A percentile compares a stretch with the other conserved stretches of the same genome.
phyloP scores from a whole-genome alignment of 73 alveolate genomes.

The Paramecium tetraurelia region DNA sequence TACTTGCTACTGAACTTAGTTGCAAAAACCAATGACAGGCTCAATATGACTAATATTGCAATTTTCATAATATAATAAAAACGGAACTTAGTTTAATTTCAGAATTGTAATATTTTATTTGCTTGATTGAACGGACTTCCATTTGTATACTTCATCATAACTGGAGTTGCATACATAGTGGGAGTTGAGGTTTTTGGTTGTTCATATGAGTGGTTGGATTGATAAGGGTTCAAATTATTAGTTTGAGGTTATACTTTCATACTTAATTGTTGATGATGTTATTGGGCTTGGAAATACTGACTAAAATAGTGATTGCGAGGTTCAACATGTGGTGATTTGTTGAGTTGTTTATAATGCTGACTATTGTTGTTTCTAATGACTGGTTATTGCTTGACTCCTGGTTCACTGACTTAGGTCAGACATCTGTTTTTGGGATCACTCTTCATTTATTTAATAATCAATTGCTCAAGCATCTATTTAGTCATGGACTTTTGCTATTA shows the following conservation, averaged over 20 bases:
- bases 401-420: slow-evolving; percentile 3
- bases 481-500: not conserved
- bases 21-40: not conserved
- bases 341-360: not conserved
- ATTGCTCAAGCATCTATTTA: not conserved
- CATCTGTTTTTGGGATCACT: not conserved
- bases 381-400: not conserved
- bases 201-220: not conserved
- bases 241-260: not conserved
- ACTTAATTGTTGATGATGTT: not conserved
- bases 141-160: not conserved
- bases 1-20: not conserved
- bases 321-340: not conserved
- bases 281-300: not conserved
- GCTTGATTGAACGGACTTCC: slow-evolving; percentile 13
- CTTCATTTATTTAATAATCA: not conserved
- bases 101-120: not conserved
- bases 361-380: not conserved
- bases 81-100: not conserved
- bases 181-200: not conserved
- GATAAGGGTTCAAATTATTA: not conserved
- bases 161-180: not conserved
- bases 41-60: not conserved
- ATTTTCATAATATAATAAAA: not conserved
- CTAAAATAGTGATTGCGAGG: slow-evolving; percentile 32